Evolutionary conservation across 2,329 filamentous ascomycete species (phyloP).

Genomic region (Fusarium miscanthi): DNA sequence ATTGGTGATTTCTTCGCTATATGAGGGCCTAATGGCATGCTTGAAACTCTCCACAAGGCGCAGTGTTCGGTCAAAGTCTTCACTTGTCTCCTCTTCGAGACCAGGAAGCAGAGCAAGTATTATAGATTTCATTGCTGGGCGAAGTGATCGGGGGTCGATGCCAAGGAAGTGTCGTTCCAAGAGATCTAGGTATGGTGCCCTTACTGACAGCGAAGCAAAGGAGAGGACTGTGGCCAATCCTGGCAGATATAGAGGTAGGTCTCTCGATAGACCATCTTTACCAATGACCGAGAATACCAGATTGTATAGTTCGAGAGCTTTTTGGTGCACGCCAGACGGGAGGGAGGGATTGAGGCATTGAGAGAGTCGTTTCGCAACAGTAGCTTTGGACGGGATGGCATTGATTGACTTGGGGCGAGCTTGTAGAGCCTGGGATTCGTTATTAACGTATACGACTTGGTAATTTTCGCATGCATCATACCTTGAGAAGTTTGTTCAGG

Average conservation of each 20-base stretch:
- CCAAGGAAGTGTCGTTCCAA: conserved; percentile 83
- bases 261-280: conserved; percentile 79
- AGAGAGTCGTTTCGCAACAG: conserved; percentile 88
- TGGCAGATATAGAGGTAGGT: conserved; percentile 89
- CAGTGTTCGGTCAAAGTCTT: conserved; percentile 93
- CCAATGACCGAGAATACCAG: conserved; percentile 90
- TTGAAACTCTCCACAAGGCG: conserved; percentile 83
- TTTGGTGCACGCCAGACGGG: conserved; percentile 97
- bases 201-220: conserved; percentile 92
- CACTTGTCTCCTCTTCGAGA: conserved; percentile 94
- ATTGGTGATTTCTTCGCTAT: conserved; percentile 61
- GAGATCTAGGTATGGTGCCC: conserved; percentile 85
- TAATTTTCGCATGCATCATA: conserved; percentile 50
- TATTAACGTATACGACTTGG: neutral
- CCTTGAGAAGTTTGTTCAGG: conserved; percentile 89
- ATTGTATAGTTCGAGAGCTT: conserved; percentile 91
- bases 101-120: conserved; percentile 91
- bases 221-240: conserved; percentile 90
- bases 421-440: conserved; percentile 78
- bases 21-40: conserved; percentile 67
- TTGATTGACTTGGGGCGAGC: conserved; percentile 78
- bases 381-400: conserved; percentile 81
- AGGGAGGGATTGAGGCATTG: conserved; percentile 95
- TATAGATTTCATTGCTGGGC: conserved; percentile 90
- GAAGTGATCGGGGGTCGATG: conserved; percentile 75